These are phyloP conservation scores for Cladophialophora exuberans DNA, from an alignment of 2,329 filamentous ascomycete species.

Conservation along the genomic window DNA sequence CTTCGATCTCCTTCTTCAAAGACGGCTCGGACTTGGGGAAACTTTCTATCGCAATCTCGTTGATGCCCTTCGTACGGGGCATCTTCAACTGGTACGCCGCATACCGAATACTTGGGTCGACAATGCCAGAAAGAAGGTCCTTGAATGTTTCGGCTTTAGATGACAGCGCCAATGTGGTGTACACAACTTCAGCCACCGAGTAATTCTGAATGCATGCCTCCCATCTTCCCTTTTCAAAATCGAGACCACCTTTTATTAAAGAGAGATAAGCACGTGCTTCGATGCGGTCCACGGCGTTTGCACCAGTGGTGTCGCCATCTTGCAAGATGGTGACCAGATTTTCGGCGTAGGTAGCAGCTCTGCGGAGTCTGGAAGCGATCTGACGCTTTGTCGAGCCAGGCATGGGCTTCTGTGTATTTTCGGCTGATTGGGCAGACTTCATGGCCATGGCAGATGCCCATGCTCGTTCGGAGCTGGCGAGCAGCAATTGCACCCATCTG, in stretches of 20 bases:
- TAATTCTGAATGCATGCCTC: slow-evolving; percentile 74
- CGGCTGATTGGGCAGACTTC: slow-evolving; percentile 78
- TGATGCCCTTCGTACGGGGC: slow-evolving; percentile 79
- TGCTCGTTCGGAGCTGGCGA: slow-evolving; percentile 85
- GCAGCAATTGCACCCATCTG: slow-evolving; percentile 76
- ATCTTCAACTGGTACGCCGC: slow-evolving; percentile 91
- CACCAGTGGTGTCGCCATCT: slow-evolving; percentile 65
- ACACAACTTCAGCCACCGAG: slow-evolving; percentile 77
- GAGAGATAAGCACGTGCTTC: slow-evolving; percentile 85
- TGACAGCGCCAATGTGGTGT: slow-evolving; percentile 70
- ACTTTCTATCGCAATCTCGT: slow-evolving; percentile 74
- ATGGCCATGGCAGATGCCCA: slow-evolving; percentile 97
- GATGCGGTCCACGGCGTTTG: slow-evolving; percentile 71
- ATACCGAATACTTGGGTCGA: slow-evolving; percentile 92
- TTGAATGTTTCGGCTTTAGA: slow-evolving; percentile 78
- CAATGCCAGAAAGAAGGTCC: slow-evolving; percentile 80
- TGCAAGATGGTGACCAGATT: slow-evolving; percentile 69
- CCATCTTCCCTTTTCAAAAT: slow-evolving; percentile 90
- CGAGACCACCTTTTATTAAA: slow-evolving; percentile 73
- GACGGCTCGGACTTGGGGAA: slow-evolving; percentile 66
- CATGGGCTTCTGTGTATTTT: slow-evolving; percentile 72
- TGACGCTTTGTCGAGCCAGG: slow-evolving; percentile 80
- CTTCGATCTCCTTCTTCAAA: slow-evolving; percentile 69
- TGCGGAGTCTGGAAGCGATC: slow-evolving; percentile 83
- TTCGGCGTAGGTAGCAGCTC: slow-evolving; percentile 72